These are phyloP conservation scores for Fusarium sulawesiense DNA, from an alignment of 2,329 filamentous ascomycete species.

Conservation along the genomic window DNA sequence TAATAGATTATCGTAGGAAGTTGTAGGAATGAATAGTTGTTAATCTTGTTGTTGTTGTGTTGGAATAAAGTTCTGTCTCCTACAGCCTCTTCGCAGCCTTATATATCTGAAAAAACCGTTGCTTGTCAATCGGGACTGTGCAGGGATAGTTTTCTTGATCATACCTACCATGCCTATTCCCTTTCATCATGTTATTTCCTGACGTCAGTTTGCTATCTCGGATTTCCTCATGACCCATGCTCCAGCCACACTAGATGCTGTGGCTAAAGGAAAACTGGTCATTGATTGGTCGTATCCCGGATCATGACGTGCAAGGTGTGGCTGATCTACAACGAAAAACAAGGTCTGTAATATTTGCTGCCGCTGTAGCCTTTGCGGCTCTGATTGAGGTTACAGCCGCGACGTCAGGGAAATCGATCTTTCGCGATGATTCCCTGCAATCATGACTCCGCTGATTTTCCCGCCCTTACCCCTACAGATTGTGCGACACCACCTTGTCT, in stretches of 20 bases:
- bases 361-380: slow-evolving; percentile 24
- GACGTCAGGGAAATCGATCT: slow-evolving; percentile 29
- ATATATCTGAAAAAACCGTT: slow-evolving; percentile 22
- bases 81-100: slow-evolving; percentile 11
- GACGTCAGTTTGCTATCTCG: slow-evolving; percentile 35
- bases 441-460: slow-evolving; percentile 25
- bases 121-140: slow-evolving; percentile 1
- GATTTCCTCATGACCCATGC: slow-evolving; percentile 33
- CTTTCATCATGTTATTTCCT: slow-evolving; percentile 24
- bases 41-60: slow-evolving; percentile 17
- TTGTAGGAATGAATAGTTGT: background rate
- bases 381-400: slow-evolving; percentile 30
- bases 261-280: slow-evolving; percentile 14
- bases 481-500: slow-evolving; percentile 9
- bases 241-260: slow-evolving; percentile 30
- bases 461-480: background rate
- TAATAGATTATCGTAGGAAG: background rate
- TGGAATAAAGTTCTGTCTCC: background rate
- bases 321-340: slow-evolving; percentile 24
- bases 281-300: slow-evolving; percentile 9
- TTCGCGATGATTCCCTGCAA: slow-evolving; percentile 24
- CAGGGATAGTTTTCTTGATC: slow-evolving; percentile 17
- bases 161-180: slow-evolving; percentile 9
- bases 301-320: slow-evolving; percentile 30
- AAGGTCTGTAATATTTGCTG: slow-evolving; percentile 28